Evolutionary conservation across 805 yeast genomes (phyloP).

Genomic region (Brettanomyces custersianus): DNA sequence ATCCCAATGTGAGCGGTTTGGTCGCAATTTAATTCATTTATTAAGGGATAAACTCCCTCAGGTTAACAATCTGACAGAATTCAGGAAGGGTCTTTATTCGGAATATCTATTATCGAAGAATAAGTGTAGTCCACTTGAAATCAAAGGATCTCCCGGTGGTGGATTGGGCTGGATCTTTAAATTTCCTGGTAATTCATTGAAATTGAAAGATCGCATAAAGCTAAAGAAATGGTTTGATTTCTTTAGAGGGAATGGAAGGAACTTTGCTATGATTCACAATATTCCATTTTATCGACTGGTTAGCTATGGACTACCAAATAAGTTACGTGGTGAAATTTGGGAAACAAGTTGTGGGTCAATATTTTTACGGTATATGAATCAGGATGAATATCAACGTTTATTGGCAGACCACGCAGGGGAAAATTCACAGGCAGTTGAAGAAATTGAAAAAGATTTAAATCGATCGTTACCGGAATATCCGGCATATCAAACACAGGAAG

Average conservation of each 20-base stretch:
- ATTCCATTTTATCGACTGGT: constrained; percentile 74
- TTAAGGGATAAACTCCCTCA: constrained; percentile 55
- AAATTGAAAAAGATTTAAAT: constrained; percentile 91
- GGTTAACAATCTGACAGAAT: constrained; percentile 53
- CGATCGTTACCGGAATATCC: constrained; percentile 93
- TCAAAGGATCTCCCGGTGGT: constrained; percentile 56
- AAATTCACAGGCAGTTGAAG: constrained; percentile 81
- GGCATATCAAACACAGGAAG: constrained; percentile 82
- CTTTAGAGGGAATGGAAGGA: constrained; percentile 76
- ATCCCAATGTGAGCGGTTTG: constrained; percentile 73
- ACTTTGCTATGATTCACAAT: constrained; percentile 64
- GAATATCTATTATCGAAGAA: constrained; percentile 69
- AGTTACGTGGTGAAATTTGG: constrained; percentile 94
- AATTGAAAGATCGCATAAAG: constrained; percentile 71
- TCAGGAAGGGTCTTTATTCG: constrained; percentile 69
- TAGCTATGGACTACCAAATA: constrained; percentile 89
- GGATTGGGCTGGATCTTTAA: constrained; percentile 82
- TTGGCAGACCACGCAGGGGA: constrained; percentile 55
- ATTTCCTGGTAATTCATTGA: constrained; percentile 83
- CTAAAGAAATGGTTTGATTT: constrained; percentile 92
- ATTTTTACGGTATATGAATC: constrained; percentile 56
- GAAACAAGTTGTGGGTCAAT: constrained; percentile 84
- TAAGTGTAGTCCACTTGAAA: constrained; percentile 31
- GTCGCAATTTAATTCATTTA: constrained; percentile 52
- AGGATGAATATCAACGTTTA: constrained; percentile 48